Evolutionary conservation across 805 yeast species (phyloP).

Genomic region (Pichia membranifaciens): DNA sequence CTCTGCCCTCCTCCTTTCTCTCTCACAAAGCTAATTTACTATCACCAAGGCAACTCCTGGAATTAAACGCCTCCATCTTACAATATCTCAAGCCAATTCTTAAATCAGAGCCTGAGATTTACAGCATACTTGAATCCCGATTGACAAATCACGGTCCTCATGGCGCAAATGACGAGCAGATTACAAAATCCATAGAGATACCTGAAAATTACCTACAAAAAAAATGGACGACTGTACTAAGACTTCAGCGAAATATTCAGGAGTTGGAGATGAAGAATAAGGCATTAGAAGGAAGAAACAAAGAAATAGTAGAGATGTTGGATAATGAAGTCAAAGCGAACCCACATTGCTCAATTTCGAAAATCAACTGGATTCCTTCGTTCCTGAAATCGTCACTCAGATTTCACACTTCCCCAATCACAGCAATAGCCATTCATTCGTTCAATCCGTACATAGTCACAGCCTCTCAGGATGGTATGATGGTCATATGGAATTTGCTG

Average conservation of each 20-base stretch:
- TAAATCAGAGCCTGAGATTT: background rate
- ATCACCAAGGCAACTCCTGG: conserved; percentile 30
- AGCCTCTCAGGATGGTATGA: conserved; percentile 67
- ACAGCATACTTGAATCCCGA: background rate
- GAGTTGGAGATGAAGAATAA: conserved; percentile 59
- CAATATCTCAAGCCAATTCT: conserved; percentile 27
- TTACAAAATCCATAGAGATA: conserved; percentile 7
- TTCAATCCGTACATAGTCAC: conserved; percentile 56
- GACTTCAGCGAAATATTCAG: conserved; percentile 68
- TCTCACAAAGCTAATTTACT: conserved; percentile 15
- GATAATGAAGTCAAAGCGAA: conserved; percentile 15
- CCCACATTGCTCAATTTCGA: conserved; percentile 19
- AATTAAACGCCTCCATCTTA: conserved; percentile 32
- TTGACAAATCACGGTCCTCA: background rate
- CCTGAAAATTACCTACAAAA: conserved; percentile 46
- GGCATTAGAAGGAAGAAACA: conserved; percentile 39
- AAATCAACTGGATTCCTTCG: conserved; percentile 60
- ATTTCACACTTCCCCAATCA: conserved; percentile 58
- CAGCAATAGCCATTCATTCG: conserved; percentile 69
- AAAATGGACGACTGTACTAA: conserved; percentile 82
- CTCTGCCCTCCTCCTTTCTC: conserved; percentile 5
- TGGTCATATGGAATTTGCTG: conserved; percentile 65
- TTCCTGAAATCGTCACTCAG: conserved; percentile 37
- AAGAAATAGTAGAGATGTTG: conserved; percentile 13
- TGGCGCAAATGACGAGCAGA: background rate